Evolutionary conservation across 1,284 basidiomycete species (phyloP).

Genomic region (Taiwanofungus camphoratus): DNA sequence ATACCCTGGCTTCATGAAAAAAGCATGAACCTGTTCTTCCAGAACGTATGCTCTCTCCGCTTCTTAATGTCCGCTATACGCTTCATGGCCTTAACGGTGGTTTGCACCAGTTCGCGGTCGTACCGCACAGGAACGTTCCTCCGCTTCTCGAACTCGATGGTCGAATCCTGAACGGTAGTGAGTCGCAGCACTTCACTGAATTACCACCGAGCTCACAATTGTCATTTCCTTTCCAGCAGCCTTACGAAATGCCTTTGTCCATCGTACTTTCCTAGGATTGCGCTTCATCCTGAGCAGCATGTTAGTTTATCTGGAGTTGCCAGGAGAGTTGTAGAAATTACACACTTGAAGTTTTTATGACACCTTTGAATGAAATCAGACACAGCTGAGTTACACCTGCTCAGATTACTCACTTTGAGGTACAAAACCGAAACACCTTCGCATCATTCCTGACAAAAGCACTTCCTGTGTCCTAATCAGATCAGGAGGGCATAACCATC

Average conservation of each 20-base stretch:
- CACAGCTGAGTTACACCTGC: constrained; percentile 8
- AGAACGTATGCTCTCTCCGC: constrained; percentile 94
- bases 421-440: constrained; percentile 95
- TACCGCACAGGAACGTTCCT: constrained; percentile 98
- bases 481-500: neutral
- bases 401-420: constrained; percentile 72
- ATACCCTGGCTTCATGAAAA: neutral
- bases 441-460: constrained; percentile 96
- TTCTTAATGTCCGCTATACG: constrained; percentile 90
- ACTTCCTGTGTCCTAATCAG: constrained; percentile 45
- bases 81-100: constrained; percentile 97
- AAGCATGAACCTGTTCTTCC: constrained; percentile 76
- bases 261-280: constrained; percentile 97
- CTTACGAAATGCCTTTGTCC: constrained; percentile 99
- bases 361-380: constrained; percentile 48
- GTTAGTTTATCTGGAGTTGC: too few relatives aligned
- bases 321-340: too few relatives aligned
- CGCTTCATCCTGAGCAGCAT: constrained; percentile 99
- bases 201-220: constrained; percentile 59
- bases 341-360: constrained; percentile 96
- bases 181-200: constrained; percentile 1
- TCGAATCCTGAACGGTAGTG: constrained; percentile 73
- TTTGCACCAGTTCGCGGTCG: constrained; percentile 89
- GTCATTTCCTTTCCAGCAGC: constrained; percentile 99
- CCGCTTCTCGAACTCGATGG: constrained; percentile 99